phyloP scores from a whole-genome alignment of 78 protist genomes.

The Abeoforma whisleri region DNA sequence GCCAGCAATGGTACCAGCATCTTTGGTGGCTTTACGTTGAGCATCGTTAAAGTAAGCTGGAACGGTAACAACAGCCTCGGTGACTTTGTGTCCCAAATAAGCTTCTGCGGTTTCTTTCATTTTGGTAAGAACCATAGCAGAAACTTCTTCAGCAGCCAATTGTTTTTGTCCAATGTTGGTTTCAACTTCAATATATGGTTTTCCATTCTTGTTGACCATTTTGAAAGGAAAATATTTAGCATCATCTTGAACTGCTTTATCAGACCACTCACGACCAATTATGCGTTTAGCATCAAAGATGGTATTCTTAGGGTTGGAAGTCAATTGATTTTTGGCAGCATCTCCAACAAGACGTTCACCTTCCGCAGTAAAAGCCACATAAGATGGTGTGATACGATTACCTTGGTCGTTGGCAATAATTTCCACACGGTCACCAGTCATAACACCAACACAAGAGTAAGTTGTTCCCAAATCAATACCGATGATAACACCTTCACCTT shows the following conservation, averaged over 20 bases:
- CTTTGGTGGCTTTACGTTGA: conserved; percentile 82
- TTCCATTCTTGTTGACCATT: conserved; percentile 52
- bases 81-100: conserved; percentile 67
- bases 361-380: conserved; percentile 88
- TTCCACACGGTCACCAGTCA: conserved; percentile 67
- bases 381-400: conserved; percentile 81
- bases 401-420: conserved; percentile 87
- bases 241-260: conserved; percentile 73
- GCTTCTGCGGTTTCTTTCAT: conserved; percentile 83
- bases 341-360: conserved; percentile 88
- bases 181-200: conserved; percentile 64
- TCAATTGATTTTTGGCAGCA: conserved; percentile 77
- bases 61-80: conserved; percentile 77
- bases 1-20: conserved; percentile 49
- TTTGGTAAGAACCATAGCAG: conserved; percentile 78
- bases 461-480: conserved; percentile 39
- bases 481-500: no score
- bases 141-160: conserved; percentile 75
- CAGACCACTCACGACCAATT: conserved; percentile 84
- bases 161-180: conserved; percentile 65
- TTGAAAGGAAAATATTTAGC: conserved; percentile 82
- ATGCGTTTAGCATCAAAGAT: conserved; percentile 93
- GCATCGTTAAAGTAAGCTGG: conserved; percentile 95
- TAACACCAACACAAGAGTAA: conserved; percentile 48
- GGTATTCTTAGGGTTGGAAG: conserved; percentile 92